Conservation (phyloP, 2,329 filamentous ascomycete genomes). For the Talaromyces sp. region DNA sequence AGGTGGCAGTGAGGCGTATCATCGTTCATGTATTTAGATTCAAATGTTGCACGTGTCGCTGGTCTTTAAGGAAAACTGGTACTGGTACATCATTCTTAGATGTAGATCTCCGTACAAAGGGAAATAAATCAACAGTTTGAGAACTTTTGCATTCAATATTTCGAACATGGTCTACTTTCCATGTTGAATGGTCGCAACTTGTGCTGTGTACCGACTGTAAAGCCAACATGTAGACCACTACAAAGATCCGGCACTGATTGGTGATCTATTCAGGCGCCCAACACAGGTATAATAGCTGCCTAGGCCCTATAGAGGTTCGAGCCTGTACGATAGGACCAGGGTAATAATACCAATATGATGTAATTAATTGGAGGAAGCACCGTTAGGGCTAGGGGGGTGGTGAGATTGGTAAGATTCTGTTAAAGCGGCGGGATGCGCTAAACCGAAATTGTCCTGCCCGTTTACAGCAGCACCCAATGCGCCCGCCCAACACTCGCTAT, state of each 20-base stretch:
- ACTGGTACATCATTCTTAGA: background rate
- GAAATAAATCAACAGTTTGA: background rate
- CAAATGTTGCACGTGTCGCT: background rate
- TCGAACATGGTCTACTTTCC: background rate
- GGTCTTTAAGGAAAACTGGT: background rate
- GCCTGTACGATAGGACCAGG: background rate
- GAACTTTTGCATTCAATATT: background rate
- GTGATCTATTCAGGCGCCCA: background rate
- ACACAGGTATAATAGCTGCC: background rate
- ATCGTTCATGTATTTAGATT: background rate
- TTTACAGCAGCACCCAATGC: no score
- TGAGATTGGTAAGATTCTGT: no score
- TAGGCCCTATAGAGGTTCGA: background rate
- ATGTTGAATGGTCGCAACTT: background rate
- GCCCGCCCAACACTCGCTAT: no score
- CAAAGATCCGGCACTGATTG: background rate
- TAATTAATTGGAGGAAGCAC: background rate
- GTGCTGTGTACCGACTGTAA: background rate
- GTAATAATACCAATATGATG: background rate
- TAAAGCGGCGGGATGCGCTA: no score
- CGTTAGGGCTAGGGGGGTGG: background rate
- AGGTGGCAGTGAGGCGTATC: background rate
- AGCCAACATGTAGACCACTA: no score
- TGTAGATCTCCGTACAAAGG: background rate
- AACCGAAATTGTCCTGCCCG: no score